Evolutionary conservation across 306 rosid genomes (phyloP), one percentile per base, ranked within the genome.

Genomic region (Arachis hypogaea): DNA sequence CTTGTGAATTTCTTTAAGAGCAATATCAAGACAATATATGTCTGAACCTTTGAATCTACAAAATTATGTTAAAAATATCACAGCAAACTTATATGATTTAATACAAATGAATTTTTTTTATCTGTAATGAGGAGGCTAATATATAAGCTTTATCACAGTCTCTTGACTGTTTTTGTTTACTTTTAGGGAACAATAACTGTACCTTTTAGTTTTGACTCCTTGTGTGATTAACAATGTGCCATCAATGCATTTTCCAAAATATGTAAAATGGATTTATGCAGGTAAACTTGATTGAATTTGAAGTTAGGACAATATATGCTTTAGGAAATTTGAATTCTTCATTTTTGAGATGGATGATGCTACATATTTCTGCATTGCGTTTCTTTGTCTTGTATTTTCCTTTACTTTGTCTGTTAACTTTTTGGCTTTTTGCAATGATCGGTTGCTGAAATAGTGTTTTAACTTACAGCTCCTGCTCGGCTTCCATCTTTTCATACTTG

Each of bases 401-500:
- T 66, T 59, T 22, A 58, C 65, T 63, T 36, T 71, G 43, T 54
- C 16, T 16, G 44, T 40, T 33, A 56, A 56, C 74, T 30, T 58
- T 68, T 29, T 51, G n/a, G 49, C 74, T 30, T 58, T 68, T 29
- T 51, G n/a, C 62, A 18, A 70, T 75, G 59, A 71, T 40, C 61
- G 11, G 50, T 66, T 18, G 66, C 82, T 76, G 78, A 59, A 69
- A 77, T 68, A 59, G 51, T 33, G 57, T 81, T 65, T 54, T 44
- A 46, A 66, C 46, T 43, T 81, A 77, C 96, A 94, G 97, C 77
- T 71, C 92, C 96, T 45, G 82, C 96, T 29, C 90, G 93, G 57
- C 97, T 94, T 80, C 97, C 99, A 80, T 85, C 96, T 65, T 92
- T 94, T 81, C 97, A 94, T 84, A 94, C 97, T 60, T 94, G 99